These are phyloP conservation scores for Talaromyces thailandensis DNA, from an alignment of 495 filamentous ascomycete species.

Conservation along the genomic window DNA sequence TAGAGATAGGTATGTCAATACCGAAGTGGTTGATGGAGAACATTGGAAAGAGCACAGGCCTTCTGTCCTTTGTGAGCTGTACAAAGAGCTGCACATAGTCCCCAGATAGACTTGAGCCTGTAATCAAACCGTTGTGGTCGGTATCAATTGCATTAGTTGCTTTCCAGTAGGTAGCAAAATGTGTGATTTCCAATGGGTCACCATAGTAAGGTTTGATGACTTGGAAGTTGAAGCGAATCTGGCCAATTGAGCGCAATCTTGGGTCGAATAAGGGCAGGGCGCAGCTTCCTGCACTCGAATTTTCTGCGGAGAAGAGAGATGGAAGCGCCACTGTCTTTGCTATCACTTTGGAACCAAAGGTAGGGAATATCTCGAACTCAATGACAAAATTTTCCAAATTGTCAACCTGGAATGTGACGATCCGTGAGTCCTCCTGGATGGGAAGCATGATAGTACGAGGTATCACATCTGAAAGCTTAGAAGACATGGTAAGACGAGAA, in stretches of 20 bases:
- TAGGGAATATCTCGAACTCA: conserved; percentile 96
- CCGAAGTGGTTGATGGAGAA: conserved; percentile 73
- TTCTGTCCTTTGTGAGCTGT: conserved; percentile 77
- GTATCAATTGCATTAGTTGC: conserved; percentile 85
- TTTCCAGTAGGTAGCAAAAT: conserved; percentile 99
- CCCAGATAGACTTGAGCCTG: conserved; percentile 87
- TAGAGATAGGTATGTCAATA: conserved; percentile 71
- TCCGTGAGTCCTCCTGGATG: conserved; percentile 87
- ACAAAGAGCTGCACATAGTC: conserved; percentile 88
- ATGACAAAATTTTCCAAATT: conserved; percentile 84
- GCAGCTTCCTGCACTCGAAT: conserved; percentile 70
- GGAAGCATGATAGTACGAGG: conserved; percentile 91
- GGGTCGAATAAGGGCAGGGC: conserved; percentile 88
- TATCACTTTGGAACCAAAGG: conserved; percentile 94
- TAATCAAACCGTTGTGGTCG: conserved; percentile 77
- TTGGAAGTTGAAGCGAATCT: conserved; percentile 87
- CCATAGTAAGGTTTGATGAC: conserved; percentile 95
- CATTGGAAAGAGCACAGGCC: conserved; percentile 76
- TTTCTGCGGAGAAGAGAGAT: conserved; percentile 64
- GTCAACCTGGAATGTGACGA: conserved; percentile 93
- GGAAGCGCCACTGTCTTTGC: conserved; percentile 89
- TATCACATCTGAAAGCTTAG: conserved; percentile 89
- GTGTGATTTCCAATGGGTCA: conserved; percentile 88
- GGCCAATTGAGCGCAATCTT: conserved; percentile 84
- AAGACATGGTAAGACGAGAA: conserved; percentile 89